Evolutionary conservation across 805 yeast species (phyloP).

Genomic region (Myxozyma neotropica): DNA sequence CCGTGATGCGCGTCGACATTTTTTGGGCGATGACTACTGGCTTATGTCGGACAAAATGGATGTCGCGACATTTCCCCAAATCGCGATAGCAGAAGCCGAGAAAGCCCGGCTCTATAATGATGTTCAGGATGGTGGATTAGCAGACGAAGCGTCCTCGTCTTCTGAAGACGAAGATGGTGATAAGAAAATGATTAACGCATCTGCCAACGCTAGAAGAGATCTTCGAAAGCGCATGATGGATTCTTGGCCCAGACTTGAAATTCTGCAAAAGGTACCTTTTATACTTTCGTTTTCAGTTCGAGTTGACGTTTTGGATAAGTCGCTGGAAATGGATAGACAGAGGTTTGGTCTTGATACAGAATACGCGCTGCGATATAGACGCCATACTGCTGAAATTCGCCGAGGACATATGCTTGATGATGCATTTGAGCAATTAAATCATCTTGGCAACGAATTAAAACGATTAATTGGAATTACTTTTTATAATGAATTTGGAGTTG

Average conservation of each 20-base stretch:
- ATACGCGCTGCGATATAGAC: slow-evolving; percentile 25
- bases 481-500: slow-evolving; percentile 71
- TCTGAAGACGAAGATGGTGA: slow-evolving; percentile 16
- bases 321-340: slow-evolving; percentile 59
- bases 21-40: slow-evolving; percentile 62
- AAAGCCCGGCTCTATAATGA: slow-evolving; percentile 27
- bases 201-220: slow-evolving; percentile 13
- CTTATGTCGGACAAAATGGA: slow-evolving; percentile 43
- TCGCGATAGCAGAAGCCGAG: slow-evolving; percentile 52
- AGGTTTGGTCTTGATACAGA: slow-evolving; percentile 31
- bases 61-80: slow-evolving; percentile 45
- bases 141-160: slow-evolving; percentile 22
- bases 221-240: slow-evolving; percentile 12
- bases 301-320: slow-evolving; percentile 68
- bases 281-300: slow-evolving; percentile 75
- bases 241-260: slow-evolving; percentile 45
- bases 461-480: slow-evolving; percentile 64
- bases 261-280: slow-evolving; percentile 71
- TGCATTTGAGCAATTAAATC: slow-evolving; percentile 63
- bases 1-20: slow-evolving; percentile 62
- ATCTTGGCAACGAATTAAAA: slow-evolving; percentile 60
- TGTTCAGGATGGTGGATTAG: slow-evolving; percentile 29
- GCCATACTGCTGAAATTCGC: slow-evolving; percentile 55
- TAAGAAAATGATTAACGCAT: slow-evolving; percentile 15
- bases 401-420: slow-evolving; percentile 75